Percentiles rank a stretch among this genome's conserved stretches.
Conservation (phyloP, 148 eudicot genomes). For the Cornus kousa region DNA sequence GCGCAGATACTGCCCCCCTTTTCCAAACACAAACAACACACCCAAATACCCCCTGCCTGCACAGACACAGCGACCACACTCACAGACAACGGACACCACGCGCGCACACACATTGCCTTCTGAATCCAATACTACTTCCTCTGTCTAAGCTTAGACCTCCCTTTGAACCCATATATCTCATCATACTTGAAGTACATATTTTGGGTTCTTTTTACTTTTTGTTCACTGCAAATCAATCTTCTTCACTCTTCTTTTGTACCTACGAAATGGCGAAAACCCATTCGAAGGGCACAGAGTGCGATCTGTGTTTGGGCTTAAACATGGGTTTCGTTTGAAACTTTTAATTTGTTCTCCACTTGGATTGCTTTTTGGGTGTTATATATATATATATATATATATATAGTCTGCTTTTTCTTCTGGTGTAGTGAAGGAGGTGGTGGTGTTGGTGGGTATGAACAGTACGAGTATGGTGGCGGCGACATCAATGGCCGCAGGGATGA, state of each 20-base stretch:
- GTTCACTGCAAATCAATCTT: background rate
- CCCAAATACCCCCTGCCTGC: background rate
- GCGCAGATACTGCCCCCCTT: background rate
- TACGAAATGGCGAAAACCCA: background rate
- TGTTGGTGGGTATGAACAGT: conserved; percentile 5
- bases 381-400: too few species aligned
- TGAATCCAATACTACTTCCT: too few species aligned
- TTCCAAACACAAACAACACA: background rate
- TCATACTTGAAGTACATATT: too few species aligned
- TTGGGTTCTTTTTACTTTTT: background rate
- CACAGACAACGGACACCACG: too few species aligned
- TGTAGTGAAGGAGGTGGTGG: background rate
- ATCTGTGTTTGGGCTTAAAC: conserved; percentile 1
- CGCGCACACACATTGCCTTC: background rate
- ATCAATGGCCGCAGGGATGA: background rate
- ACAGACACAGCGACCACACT: too few species aligned
- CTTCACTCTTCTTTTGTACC: background rate
- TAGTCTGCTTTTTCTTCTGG: background rate
- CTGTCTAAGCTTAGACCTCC: background rate
- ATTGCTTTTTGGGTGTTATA: background rate
- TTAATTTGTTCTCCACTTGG: background rate
- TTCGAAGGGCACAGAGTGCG: background rate
- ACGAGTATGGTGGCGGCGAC: conserved; percentile 2
- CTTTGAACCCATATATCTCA: too few species aligned
- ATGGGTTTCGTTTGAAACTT: background rate